These are phyloP conservation scores for Acanthamoeba lenticulata DNA, from an alignment of 208 protist genomes.

Conservation along the genomic window DNA sequence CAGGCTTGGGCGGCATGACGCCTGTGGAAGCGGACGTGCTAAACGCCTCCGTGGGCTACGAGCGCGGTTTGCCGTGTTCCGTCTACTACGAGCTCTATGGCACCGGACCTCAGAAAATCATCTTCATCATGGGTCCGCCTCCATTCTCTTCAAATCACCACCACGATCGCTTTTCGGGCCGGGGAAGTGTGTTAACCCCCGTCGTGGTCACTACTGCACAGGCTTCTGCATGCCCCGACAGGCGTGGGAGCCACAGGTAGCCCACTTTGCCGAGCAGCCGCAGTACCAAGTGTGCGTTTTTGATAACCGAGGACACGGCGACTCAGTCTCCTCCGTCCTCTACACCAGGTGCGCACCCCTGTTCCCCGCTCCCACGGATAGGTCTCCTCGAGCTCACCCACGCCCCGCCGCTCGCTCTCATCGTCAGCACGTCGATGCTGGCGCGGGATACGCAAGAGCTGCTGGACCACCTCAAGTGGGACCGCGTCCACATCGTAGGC, in stretches of 20 bases:
- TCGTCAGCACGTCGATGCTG: constrained; percentile 24
- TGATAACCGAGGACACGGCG: constrained; percentile 26
- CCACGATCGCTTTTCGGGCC: background rate
- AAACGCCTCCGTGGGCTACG: background rate
- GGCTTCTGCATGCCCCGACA: constrained; percentile 1
- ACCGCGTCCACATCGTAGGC: background rate
- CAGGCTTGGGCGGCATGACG: background rate
- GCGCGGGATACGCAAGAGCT: background rate
- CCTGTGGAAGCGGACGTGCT: constrained; percentile 2
- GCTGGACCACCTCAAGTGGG: constrained; percentile 8
- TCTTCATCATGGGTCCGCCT: constrained; percentile 46
- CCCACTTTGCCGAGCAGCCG: background rate
- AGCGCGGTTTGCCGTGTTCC: background rate
- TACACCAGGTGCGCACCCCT: background rate
- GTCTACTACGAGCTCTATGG: constrained; percentile 37
- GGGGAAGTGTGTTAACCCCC: background rate
- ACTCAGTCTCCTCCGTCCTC: background rate
- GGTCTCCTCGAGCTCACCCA: too few species aligned
- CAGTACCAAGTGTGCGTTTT: constrained; percentile 29
- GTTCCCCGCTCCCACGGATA: too few species aligned
- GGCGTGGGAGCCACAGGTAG: constrained; percentile 2
- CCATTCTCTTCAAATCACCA: background rate
- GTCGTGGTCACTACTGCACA: background rate
- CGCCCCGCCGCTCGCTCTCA: too few species aligned
- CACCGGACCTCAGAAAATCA: background rate